phyloP scores from a whole-genome alignment of 2,329 filamentous ascomycete genomes.

The Diaporthe ilicicola region DNA sequence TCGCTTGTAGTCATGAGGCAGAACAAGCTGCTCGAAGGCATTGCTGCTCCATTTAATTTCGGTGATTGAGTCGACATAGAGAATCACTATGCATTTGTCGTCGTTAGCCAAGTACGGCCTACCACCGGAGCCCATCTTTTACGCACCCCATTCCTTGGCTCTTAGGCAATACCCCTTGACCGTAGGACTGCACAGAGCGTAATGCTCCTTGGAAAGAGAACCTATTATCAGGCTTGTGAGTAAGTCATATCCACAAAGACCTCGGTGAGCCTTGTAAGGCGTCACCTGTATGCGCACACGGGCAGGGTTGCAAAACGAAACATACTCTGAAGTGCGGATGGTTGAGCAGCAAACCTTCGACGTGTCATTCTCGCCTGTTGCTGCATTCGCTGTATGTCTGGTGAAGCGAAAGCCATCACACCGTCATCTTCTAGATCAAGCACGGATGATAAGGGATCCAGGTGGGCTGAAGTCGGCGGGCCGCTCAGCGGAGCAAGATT shows the following conservation, averaged over 20 bases:
- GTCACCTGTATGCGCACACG: no score
- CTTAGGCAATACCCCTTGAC: not conserved
- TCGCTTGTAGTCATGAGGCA: constrained; percentile 50
- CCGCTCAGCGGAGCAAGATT: not conserved
- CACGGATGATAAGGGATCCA: not conserved
- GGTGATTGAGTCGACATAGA: not conserved
- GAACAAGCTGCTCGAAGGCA: constrained; percentile 48
- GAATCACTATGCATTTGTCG: no score
- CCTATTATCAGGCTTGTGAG: no score
- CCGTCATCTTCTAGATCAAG: not conserved
- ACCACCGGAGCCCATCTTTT: no score
- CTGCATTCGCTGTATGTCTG: not conserved
- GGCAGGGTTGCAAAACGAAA: not conserved
- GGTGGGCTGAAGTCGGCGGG: not conserved
- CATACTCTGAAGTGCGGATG: not conserved
- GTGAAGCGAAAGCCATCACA: not conserved
- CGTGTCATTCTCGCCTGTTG: not conserved
- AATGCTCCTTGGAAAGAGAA: not conserved
- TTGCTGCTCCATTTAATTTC: constrained; percentile 48
- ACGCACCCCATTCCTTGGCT: not conserved
- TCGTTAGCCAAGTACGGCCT: no score
- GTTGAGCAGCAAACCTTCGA: not conserved
- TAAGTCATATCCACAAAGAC: no score
- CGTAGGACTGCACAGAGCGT: not conserved
- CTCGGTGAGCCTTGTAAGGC: no score